Percentiles rank a stretch among this genome's conserved stretches.
These are phyloP conservation scores for Chaetothyriales sp. DNA, from an alignment of 2,329 filamentous ascomycete genomes.

Conservation along the genomic window DNA sequence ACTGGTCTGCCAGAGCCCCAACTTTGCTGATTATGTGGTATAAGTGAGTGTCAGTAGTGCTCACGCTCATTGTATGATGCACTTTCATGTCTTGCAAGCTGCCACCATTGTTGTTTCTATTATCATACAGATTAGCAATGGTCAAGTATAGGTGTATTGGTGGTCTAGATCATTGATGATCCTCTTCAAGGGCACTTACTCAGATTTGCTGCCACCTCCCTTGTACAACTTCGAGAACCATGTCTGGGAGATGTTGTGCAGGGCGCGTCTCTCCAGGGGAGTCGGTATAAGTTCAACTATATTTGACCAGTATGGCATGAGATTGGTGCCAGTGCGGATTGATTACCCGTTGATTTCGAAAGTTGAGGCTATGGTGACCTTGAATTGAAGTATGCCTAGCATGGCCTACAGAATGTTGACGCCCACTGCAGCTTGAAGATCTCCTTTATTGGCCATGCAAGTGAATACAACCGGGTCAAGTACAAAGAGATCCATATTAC, in stretches of 20 bases:
- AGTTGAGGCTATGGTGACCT: not conserved
- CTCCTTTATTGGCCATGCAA: not conserved
- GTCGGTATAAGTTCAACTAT: not conserved
- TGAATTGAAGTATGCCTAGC: not conserved
- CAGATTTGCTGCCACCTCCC: not conserved
- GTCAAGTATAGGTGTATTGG: too few relatives aligned
- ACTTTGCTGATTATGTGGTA: not conserved
- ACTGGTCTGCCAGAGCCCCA: not conserved
- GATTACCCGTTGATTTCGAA: not conserved
- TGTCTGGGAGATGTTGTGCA: not conserved
- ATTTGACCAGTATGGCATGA: not conserved
- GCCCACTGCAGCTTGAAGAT: not conserved
- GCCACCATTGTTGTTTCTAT: not conserved
- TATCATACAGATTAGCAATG: not conserved
- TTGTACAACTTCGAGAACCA: not conserved
- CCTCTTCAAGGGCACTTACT: not conserved
- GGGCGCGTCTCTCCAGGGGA: not conserved
- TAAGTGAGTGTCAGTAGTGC: not conserved
- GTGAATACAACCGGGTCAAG: not conserved
- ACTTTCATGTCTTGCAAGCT: not conserved
- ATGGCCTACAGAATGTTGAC: not conserved
- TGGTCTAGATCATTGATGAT: not conserved
- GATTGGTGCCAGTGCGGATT: not conserved
- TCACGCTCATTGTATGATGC: not conserved
- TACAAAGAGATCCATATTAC: not conserved